A percentile compares a stretch with the other conserved stretches of the same genome.
Conservation (phyloP, 2,329 filamentous ascomycete species). For the Sordariomycetes sp. region DNA sequence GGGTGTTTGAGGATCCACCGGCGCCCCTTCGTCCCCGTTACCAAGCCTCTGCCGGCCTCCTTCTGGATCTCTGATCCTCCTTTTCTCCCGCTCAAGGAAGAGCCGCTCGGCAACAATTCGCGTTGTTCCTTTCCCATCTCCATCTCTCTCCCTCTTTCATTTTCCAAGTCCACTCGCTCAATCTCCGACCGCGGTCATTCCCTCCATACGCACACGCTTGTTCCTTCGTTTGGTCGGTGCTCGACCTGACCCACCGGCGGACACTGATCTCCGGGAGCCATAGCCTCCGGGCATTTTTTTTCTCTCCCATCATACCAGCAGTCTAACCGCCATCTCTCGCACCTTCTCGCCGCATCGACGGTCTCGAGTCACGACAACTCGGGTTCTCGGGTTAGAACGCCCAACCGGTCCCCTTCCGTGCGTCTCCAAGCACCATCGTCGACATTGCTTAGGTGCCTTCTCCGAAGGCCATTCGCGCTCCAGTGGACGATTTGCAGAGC, state of each 20-base stretch:
- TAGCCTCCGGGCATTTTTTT: background rate
- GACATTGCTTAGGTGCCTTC: too few species aligned
- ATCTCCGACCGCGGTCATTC: background rate
- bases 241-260: background rate
- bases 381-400: too few species aligned
- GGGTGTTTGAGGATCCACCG: conserved; percentile 1
- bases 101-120: conserved; percentile 1
- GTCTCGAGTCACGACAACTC: too few species aligned
- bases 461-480: background rate
- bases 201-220: background rate
- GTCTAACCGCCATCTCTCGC: too few species aligned
- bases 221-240: background rate
- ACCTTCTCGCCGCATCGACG: too few species aligned
- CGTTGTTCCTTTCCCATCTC: conserved; percentile 1
- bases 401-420: too few species aligned
- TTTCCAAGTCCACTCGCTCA: background rate
- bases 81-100: conserved; percentile 7
- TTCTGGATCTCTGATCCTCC: conserved; percentile 6
- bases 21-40: conserved; percentile 4
- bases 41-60: conserved; percentile 1
- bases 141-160: background rate
- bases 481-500: background rate
- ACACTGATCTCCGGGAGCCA: background rate
- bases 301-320: background rate
- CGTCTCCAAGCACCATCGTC: too few species aligned